Evolutionary conservation across 768 basidiomycete species (phyloP).

Genomic region (Phylloporus arenicola): DNA sequence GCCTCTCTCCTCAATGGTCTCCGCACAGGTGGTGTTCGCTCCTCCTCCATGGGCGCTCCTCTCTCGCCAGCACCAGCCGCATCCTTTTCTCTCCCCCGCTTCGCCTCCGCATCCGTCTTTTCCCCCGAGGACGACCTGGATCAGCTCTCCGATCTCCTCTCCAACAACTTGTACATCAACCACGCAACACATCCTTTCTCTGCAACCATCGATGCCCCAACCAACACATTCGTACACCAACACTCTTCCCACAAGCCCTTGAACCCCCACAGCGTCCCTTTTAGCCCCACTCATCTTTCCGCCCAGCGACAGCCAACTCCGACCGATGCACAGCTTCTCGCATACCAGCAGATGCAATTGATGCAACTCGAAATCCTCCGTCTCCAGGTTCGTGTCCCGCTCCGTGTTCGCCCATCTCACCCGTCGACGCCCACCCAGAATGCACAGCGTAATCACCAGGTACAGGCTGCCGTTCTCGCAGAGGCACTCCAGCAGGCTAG

Average conservation of each 20-base stretch:
- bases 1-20: conserved; percentile 85
- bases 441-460: conserved; percentile 51
- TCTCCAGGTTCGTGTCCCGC: conserved; percentile 55
- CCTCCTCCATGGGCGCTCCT: conserved; percentile 53
- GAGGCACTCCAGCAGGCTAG: conserved; percentile 46
- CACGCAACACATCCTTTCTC: conserved; percentile 53
- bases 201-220: conserved; percentile 63
- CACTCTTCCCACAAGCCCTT: conserved; percentile 48
- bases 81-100: conserved; percentile 61
- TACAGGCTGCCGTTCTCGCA: conserved; percentile 66
- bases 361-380: conserved; percentile 79
- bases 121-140: conserved; percentile 54
- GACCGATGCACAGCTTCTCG: conserved; percentile 49
- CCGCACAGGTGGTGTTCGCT: conserved; percentile 85
- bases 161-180: conserved; percentile 48
- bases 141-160: conserved; percentile 52
- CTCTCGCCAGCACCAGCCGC: conserved; percentile 62
- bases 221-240: conserved; percentile 63
- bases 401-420: neutral
- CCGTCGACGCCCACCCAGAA: conserved; percentile 37
- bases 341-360: conserved; percentile 72
- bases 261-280: conserved; percentile 48
- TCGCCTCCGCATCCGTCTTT: conserved; percentile 40
- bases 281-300: conserved; percentile 38
- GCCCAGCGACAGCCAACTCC: conserved; percentile 36